Evolutionary conservation across 2,329 filamentous ascomycete species (phyloP).

Genomic region (Phialophora macrospora): DNA sequence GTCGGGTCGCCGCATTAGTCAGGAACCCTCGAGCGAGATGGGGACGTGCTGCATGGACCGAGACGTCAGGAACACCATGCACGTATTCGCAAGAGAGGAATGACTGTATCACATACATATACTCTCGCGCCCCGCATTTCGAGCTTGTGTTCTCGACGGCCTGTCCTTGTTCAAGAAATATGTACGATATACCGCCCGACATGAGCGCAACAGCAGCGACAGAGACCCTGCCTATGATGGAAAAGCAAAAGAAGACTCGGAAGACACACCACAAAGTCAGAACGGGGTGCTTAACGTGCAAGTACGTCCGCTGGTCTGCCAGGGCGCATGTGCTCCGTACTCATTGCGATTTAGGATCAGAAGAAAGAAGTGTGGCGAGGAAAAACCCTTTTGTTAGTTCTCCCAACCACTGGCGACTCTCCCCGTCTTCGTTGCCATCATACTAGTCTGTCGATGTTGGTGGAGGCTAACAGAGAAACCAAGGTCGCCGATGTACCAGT

Average conservation of each 20-base stretch:
- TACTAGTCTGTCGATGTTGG: neutral
- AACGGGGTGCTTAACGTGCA: conserved; percentile 40
- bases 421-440: neutral
- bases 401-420: neutral
- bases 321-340: neutral
- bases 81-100: conserved; percentile 19
- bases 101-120: conserved; percentile 6
- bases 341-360: conserved; percentile 27
- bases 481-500: conserved; percentile 41
- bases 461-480: neutral
- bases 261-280: conserved; percentile 38
- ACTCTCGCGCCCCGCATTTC: conserved; percentile 6
- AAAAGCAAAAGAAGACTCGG: conserved; percentile 34
- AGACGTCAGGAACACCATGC: conserved; percentile 13
- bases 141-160: neutral
- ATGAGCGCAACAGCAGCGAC: conserved; percentile 22
- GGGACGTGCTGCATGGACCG: conserved; percentile 1
- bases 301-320: conserved; percentile 3
- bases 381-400: conserved; percentile 36
- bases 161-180: neutral
- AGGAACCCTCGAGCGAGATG: conserved; percentile 6
- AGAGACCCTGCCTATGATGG: conserved; percentile 11
- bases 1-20: neutral
- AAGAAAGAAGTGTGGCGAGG: conserved; percentile 45
- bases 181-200: neutral